Percentiles rank a stretch among this genome's conserved stretches.
phyloP scores from a whole-genome alignment of 2,329 filamentous ascomycete genomes.

The Dactylellina haptotyla region DNA sequence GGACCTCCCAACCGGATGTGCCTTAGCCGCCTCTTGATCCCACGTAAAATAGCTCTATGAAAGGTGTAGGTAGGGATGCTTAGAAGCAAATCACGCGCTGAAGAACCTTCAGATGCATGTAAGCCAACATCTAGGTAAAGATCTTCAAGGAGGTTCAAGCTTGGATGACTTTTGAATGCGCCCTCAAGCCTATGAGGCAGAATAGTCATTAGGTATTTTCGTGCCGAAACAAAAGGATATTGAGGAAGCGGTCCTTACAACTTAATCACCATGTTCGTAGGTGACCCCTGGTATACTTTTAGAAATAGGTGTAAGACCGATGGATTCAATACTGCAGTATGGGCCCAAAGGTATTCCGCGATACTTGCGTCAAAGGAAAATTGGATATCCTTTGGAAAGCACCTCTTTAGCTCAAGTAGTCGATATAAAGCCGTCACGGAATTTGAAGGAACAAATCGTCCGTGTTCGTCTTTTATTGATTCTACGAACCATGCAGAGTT shows the following conservation, averaged over 20 bases:
- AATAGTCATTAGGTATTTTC: background rate
- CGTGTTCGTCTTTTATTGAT: background rate
- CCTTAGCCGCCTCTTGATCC: conserved; percentile 7
- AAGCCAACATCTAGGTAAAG: background rate
- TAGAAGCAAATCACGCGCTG: background rate
- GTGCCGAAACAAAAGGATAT: background rate
- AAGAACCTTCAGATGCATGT: background rate
- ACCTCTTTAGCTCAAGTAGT: conserved; percentile 21
- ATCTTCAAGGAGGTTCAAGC: conserved; percentile 20
- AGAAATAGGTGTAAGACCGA: background rate
- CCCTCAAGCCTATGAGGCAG: conserved; percentile 6
- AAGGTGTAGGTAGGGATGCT: background rate
- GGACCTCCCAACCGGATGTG: background rate
- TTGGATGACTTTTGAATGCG: conserved; percentile 35
- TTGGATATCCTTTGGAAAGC: conserved; percentile 27
- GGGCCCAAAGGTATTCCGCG: background rate
- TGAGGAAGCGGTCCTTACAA: conserved; percentile 1
- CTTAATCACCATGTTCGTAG: background rate
- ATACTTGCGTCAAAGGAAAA: conserved; percentile 22
- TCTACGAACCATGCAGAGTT: background rate
- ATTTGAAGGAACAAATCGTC: background rate
- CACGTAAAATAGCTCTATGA: conserved; percentile 29
- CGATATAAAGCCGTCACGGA: background rate
- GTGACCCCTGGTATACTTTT: conserved; percentile 27
- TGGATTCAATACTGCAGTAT: background rate